Evolutionary conservation across 106 monocot species (phyloP), one percentile per base, ranked within the genome.

Genomic region (Platanthera guangdongensis): DNA sequence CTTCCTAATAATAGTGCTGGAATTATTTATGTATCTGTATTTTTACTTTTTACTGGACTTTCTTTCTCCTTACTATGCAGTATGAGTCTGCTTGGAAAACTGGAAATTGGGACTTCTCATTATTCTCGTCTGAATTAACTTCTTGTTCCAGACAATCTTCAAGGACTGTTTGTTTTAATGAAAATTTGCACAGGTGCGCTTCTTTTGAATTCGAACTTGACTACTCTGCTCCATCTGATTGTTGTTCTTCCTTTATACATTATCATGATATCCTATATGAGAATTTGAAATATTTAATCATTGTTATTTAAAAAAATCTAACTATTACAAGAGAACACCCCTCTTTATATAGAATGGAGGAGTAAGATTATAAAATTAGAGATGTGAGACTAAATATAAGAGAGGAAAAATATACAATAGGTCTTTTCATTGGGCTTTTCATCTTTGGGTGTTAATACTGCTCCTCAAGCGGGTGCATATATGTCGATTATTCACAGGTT

Each of bases 31-130:
- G 7, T 46, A 50, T 45, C 4, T 75, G 6, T 75, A 12, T 25
- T 75, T 46, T 80, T 47, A 32, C 46, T 59, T 75, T 59, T 49
- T 77, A 49, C 8, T 60, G 8, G 45, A 10, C 25, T 7, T 25
- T 30, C 6, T 32, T 47, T 48, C 25, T 72, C 68, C 3, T 68
- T 22, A 67, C 12, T 28, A 13, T 85, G 60, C 76, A 99, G 99
- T 94, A 92, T 87, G 99, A 99, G 83, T 92, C 99, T 85, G 94
- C 99, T 76, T 99, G 99, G 99, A 90, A 90, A 73, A 80, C 92
- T 82, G 92, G 94, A 76, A 92, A 99, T 74, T 99, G 99, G 99
- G 99, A 99, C 74, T 94, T 94, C 68, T 87, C 97, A 28, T 87
- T 89, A 55, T 64, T 84, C 62, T 68, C 79, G 8, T 52, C 71